phyloP scores from a whole-genome alignment of 257 asterid genomes.

The Nicotiana noctiflora region DNA sequence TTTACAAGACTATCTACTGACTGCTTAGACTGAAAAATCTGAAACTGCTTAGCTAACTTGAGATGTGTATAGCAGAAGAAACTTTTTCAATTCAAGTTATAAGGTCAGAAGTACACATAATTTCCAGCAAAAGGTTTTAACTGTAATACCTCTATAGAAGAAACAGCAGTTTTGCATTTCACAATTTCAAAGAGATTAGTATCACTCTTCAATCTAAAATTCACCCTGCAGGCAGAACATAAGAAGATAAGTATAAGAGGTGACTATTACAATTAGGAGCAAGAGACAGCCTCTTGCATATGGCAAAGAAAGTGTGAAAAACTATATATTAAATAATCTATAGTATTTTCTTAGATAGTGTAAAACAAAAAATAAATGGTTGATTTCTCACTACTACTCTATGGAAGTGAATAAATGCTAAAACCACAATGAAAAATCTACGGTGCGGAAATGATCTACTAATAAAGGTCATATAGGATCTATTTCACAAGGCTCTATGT shows the following conservation, averaged over 20 bases:
- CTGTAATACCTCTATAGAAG: constrained; percentile 72
- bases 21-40: background rate
- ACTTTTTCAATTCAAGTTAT: background rate
- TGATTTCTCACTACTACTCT: background rate
- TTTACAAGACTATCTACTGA: background rate
- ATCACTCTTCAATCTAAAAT: constrained; percentile 74
- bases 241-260: constrained; percentile 3
- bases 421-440: background rate
- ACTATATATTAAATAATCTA: background rate
- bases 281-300: background rate
- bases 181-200: constrained; percentile 85
- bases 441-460: background rate
- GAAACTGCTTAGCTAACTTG: constrained; percentile 1
- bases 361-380: background rate
- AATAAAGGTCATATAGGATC: background rate
- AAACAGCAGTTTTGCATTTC: constrained; percentile 83
- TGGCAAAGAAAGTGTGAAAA: background rate
- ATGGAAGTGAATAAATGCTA: background rate
- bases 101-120: background rate
- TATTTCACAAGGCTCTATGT: background rate
- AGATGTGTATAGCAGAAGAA: background rate
- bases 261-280: background rate
- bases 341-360: background rate
- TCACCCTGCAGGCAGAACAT: constrained; percentile 49
- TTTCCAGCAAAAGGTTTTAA: constrained; percentile 7